phyloP scores from a whole-genome alignment of 345 rosid genomes.

The Dimocarpus longan region DNA sequence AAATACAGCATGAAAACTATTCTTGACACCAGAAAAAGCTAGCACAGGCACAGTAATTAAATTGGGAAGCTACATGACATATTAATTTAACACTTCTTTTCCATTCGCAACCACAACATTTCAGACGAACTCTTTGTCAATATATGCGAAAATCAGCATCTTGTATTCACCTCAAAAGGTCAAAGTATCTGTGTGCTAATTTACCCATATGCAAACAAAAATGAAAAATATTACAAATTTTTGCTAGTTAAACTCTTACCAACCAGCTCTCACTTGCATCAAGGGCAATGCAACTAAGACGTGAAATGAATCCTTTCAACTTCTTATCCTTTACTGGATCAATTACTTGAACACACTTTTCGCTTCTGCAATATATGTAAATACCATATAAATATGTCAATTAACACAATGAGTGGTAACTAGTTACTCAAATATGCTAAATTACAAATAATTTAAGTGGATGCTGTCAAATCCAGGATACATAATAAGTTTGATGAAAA shows the following conservation, averaged over 20 bases:
- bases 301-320: conserved; percentile 42
- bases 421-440: background rate
- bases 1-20: conserved; percentile 7
- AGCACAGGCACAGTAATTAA: background rate
- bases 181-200: background rate
- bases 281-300: conserved; percentile 78
- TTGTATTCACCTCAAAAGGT: background rate
- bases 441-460: no score
- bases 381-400: conserved; percentile 17
- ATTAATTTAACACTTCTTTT: conserved; percentile 4
- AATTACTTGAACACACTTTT: conserved; percentile 70
- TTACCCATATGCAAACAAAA: background rate
- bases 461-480: no score
- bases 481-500: no score
- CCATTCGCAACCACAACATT: background rate
- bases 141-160: background rate
- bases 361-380: conserved; percentile 83
- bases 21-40: background rate
- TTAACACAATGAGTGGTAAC: conserved; percentile 6
- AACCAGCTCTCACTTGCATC: conserved; percentile 98
- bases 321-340: conserved; percentile 52
- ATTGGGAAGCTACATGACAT: background rate
- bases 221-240: background rate
- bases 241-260: conserved; percentile 59
- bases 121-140: background rate